Conservation (phyloP, 2,329 filamentous ascomycete genomes). For the Emydomyces testavorans region DNA sequence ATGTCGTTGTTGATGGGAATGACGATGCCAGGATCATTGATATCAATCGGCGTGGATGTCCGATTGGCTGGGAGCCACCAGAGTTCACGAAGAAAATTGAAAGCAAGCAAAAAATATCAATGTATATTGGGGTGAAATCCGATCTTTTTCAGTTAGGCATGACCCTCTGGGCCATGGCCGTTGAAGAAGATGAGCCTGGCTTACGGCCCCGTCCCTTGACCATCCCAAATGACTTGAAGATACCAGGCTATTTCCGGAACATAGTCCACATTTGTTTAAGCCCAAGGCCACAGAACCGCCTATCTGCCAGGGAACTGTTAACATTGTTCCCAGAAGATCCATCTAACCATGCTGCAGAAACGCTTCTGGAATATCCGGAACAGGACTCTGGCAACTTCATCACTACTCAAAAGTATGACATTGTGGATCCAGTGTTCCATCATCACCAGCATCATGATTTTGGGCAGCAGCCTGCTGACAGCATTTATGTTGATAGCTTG, state of each 20-base stretch:
- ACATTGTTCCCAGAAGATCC: conserved; percentile 49
- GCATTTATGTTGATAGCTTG: conserved; percentile 6
- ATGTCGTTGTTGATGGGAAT: conserved; percentile 80
- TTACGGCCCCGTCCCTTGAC: conserved; percentile 58
- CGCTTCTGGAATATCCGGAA: conserved; percentile 4
- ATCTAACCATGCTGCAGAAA: conserved; percentile 2
- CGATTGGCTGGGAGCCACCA: conserved; percentile 93
- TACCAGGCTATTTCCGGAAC: conserved; percentile 68
- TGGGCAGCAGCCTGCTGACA: conserved; percentile 13
- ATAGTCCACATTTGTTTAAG: conserved; percentile 68
- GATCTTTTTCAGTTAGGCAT: conserved; percentile 94
- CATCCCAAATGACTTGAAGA: conserved; percentile 42
- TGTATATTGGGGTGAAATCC: conserved; percentile 97
- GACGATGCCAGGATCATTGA: conserved; percentile 94
- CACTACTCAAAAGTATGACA: conserved; percentile 15
- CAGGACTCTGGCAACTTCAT: conserved; percentile 14
- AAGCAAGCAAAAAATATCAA: conserved; percentile 78
- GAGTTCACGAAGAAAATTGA: conserved; percentile 78
- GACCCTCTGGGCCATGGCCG: conserved; percentile 87
- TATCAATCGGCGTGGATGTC: conserved; percentile 93
- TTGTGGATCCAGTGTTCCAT: conserved; percentile 11
- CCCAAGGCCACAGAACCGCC: conserved; percentile 58
- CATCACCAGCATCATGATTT: conserved; percentile 5
- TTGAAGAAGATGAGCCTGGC: conserved; percentile 83
- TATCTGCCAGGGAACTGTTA: conserved; percentile 62